Conservation (phyloP, 257 asterid genomes). For the Solanum acaule region DNA sequence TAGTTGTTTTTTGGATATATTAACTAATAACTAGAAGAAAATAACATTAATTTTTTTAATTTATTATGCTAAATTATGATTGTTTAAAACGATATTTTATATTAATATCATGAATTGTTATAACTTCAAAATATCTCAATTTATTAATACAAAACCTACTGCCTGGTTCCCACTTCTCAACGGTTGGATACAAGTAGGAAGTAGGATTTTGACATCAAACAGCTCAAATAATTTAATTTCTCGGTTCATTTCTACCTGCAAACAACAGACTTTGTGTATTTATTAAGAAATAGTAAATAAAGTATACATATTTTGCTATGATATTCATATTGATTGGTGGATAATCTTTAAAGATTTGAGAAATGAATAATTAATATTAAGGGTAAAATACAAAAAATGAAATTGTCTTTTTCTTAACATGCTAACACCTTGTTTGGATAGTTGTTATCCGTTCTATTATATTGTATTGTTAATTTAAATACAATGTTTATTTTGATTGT, state of each 20-base stretch:
- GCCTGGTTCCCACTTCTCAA: not conserved
- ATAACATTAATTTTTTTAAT: not conserved
- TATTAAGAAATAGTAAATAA: too few relatives aligned
- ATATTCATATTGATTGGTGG: not conserved
- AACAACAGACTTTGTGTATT: not conserved
- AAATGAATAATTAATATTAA: too few relatives aligned
- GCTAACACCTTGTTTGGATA: too few relatives aligned
- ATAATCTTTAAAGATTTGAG: too few relatives aligned
- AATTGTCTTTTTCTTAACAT: not conserved
- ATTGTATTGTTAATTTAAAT: too few relatives aligned
- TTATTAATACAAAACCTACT: not conserved
- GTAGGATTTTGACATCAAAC: not conserved
- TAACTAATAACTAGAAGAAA: not conserved
- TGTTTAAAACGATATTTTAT: not conserved
- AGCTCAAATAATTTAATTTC: not conserved
- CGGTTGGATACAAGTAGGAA: not conserved
- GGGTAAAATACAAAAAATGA: too few relatives aligned
- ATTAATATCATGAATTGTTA: not conserved
- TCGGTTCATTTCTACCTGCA: not conserved
- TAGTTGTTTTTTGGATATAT: not conserved
- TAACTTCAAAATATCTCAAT: not conserved
- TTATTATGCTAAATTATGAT: not conserved
- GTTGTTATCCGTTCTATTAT: too few relatives aligned
- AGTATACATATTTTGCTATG: not conserved
- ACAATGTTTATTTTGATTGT: too few relatives aligned